Conservation (phyloP, 139 green algal genomes). For the Desmodesmus armatus region DNA sequence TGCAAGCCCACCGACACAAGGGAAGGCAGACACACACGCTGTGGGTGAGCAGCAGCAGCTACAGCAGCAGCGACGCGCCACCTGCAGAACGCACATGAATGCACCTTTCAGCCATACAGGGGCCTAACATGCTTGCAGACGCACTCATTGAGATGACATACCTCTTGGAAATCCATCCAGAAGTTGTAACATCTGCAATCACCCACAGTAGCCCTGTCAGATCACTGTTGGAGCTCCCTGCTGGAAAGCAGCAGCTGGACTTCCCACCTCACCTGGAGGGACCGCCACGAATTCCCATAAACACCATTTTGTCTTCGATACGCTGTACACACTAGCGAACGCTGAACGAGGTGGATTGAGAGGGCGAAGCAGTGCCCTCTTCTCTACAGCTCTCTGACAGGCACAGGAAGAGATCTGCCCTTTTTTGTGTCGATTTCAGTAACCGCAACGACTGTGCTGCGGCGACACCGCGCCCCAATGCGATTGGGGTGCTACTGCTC, state of each 20-base stretch:
- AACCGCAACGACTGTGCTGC: no score
- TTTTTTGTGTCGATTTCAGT: no score
- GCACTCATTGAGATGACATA: not conserved
- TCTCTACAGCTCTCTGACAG: no score
- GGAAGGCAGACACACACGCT: not conserved
- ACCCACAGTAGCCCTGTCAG: not conserved
- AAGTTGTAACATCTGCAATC: slow-evolving; percentile 74
- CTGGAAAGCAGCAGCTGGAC: no score
- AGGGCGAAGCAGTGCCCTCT: not conserved
- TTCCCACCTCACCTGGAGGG: slow-evolving; percentile 9
- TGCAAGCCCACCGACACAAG: slow-evolving; percentile 38
- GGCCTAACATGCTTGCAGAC: no score
- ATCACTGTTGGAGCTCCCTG: not conserved
- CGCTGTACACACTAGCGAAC: no score
- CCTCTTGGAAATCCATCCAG: slow-evolving; percentile 79
- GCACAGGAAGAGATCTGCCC: no score
- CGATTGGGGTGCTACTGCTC: no score
- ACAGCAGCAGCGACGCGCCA: not conserved
- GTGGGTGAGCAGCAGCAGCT: not conserved
- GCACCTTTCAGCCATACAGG: no score
- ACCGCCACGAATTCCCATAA: slow-evolving; percentile 41
- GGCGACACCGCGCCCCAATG: no score
- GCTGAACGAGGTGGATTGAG: not conserved
- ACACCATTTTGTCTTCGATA: slow-evolving; percentile 46
- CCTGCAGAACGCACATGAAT: not conserved